A percentile compares a stretch with the other conserved stretches of the same genome.
Evolutionary conservation across 2,329 filamentous ascomycete species (phyloP).

Genomic region (Alternaria sp.): DNA sequence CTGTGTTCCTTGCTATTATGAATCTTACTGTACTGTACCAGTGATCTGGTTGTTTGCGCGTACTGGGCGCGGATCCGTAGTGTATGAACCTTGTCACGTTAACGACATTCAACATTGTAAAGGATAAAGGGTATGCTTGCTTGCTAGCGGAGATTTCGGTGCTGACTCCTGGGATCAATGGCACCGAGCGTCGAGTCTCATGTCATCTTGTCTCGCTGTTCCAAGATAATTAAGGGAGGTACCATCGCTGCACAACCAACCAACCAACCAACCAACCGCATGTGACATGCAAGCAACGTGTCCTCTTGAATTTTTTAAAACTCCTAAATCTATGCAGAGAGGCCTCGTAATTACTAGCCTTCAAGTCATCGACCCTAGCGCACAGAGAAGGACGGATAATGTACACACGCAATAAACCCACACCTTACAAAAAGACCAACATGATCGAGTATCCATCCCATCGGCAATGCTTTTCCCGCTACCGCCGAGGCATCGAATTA

Average conservation of each 20-base stretch:
- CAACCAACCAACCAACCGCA: neutral
- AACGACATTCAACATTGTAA: neutral
- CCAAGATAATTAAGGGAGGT: neutral
- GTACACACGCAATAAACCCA: constrained; percentile 26
- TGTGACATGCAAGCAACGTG: constrained; percentile 10
- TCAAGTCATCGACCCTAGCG: constrained; percentile 15
- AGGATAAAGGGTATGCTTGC: neutral
- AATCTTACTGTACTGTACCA: neutral
- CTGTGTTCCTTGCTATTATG: constrained; percentile 4
- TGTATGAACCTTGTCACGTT: neutral
- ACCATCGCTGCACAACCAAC: neutral
- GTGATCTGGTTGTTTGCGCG: neutral
- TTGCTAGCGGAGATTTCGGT: neutral
- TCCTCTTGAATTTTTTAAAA: constrained; percentile 24
- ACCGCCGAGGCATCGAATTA: constrained; percentile 12
- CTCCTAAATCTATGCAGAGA: constrained; percentile 26
- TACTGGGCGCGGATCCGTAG: neutral
- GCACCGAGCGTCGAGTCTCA: constrained; percentile 11
- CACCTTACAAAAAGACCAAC: constrained; percentile 9
- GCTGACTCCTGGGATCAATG: constrained; percentile 1
- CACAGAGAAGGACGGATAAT: constrained; percentile 22
- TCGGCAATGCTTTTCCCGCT: constrained; percentile 1
- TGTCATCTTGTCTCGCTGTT: neutral
- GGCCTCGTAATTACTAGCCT: constrained; percentile 8
- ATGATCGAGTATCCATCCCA: constrained; percentile 4